Percentiles rank a stretch among this genome's conserved stretches.
Evolutionary conservation across 1,139 yeast genomes (phyloP).

Genomic region (Saccharomyces hybrid): DNA sequence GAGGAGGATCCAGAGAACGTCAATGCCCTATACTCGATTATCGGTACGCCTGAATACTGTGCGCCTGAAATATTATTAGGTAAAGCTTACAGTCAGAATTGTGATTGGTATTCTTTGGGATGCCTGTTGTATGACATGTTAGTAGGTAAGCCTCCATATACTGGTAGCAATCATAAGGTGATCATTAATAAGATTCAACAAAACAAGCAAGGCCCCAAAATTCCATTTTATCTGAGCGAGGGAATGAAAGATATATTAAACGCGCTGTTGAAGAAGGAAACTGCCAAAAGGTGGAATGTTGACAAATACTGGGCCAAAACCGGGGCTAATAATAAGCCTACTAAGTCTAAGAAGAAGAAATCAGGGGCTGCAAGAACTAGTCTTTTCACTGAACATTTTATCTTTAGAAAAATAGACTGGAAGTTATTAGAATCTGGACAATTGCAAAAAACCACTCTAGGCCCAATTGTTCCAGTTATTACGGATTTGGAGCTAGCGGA

Average conservation of each 20-base stretch:
- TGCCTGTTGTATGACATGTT: conserved; percentile 81
- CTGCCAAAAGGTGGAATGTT: conserved; percentile 63
- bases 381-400: conserved; percentile 46
- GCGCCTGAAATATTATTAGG: conserved; percentile 92
- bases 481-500: conserved; percentile 87
- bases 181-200: conserved; percentile 77
- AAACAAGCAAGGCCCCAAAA: conserved; percentile 51
- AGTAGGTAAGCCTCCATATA: conserved; percentile 91
- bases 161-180: conserved; percentile 78
- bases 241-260: conserved; percentile 82
- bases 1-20: conserved; percentile 26
- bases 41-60: conserved; percentile 94
- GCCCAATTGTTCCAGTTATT: conserved; percentile 82
- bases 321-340: conserved; percentile 32
- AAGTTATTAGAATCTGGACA: conserved; percentile 44
- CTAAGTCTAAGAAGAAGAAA: conserved; percentile 41
- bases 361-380: conserved; percentile 26
- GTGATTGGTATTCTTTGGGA: conserved; percentile 98
- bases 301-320: conserved; percentile 38
- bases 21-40: conserved; percentile 54
- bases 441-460: conserved; percentile 39
- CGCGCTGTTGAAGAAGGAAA: conserved; percentile 66
- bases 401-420: conserved; percentile 81
- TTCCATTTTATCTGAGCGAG: conserved; percentile 73
- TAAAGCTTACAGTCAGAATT: conserved; percentile 74